Percentiles rank a stretch among this genome's conserved stretches.
These are phyloP conservation scores for Udeniomyces megalosporus DNA, from an alignment of 768 basidiomycete genomes.

Conservation along the genomic window DNA sequence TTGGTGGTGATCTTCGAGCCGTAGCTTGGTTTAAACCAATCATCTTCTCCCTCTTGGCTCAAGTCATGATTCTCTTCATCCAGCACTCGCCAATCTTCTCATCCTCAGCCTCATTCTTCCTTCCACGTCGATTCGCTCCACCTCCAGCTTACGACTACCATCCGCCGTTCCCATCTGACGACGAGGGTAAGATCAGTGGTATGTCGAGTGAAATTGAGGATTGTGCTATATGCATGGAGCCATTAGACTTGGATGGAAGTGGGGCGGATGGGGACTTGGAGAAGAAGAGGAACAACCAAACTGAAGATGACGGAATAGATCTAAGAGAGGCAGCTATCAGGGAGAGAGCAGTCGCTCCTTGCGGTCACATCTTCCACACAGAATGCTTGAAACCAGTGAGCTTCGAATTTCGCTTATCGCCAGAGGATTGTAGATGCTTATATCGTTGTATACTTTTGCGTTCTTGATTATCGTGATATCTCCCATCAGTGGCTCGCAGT, in stretches of 20 bases:
- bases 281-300: too few relatives aligned
- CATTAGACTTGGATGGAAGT: neutral
- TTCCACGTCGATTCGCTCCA: conserved; percentile 4
- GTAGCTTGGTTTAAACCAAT: neutral
- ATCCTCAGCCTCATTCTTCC: neutral
- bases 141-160: conserved; percentile 15
- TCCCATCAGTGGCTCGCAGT: conserved; percentile 6
- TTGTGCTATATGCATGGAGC: conserved; percentile 17
- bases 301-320: too few relatives aligned
- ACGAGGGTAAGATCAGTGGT: neutral
- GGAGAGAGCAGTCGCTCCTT: conserved; percentile 7
- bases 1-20: neutral
- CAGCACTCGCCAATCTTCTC: neutral
- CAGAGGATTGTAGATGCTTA: neutral
- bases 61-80: neutral
- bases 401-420: neutral
- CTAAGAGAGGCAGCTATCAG: neutral
- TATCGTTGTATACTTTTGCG: neutral
- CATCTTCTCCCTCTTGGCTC: neutral
- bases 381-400: neutral
- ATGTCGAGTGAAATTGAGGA: neutral
- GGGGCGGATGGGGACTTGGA: neutral
- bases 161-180: neutral
- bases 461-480: neutral
- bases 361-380: conserved; percentile 5